phyloP scores from a whole-genome alignment of 805 yeast genomes.

The Lipomyces yamadae region DNA sequence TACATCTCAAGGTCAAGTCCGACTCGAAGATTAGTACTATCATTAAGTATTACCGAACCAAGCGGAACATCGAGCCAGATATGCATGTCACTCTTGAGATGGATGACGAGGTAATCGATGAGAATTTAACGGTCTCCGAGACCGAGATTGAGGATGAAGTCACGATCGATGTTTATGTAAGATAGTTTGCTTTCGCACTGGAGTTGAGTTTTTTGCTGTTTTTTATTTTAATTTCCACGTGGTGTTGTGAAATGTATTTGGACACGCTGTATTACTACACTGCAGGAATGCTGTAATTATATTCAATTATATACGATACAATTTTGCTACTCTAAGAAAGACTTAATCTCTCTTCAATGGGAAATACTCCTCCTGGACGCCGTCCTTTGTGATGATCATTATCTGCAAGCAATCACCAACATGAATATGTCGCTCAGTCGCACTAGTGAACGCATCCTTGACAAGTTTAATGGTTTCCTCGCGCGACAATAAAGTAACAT shows the following conservation, averaged over 20 bases:
- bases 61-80: constrained; percentile 6
- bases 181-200: not conserved
- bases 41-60: constrained; percentile 18
- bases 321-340: not conserved
- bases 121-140: constrained; percentile 17
- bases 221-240: not conserved
- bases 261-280: not conserved
- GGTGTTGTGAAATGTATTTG: constrained; percentile 3
- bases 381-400: constrained; percentile 88
- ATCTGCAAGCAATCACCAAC: constrained; percentile 97
- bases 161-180: constrained; percentile 34
- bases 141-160: constrained; percentile 37
- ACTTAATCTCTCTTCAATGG: constrained; percentile 84
- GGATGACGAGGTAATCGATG: constrained; percentile 30
- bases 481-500: constrained; percentile 61
- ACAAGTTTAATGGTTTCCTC: constrained; percentile 89
- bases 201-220: not conserved
- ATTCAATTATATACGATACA: not conserved
- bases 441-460: constrained; percentile 92
- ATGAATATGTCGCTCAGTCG: constrained; percentile 97
- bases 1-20: constrained; percentile 23
- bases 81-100: constrained; percentile 17
- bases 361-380: constrained; percentile 78
- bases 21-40: constrained; percentile 19
- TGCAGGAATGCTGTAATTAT: not conserved